phyloP scores from a whole-genome alignment of 192 early-diverging fungal genomes.

The Gigaspora rosea region DNA sequence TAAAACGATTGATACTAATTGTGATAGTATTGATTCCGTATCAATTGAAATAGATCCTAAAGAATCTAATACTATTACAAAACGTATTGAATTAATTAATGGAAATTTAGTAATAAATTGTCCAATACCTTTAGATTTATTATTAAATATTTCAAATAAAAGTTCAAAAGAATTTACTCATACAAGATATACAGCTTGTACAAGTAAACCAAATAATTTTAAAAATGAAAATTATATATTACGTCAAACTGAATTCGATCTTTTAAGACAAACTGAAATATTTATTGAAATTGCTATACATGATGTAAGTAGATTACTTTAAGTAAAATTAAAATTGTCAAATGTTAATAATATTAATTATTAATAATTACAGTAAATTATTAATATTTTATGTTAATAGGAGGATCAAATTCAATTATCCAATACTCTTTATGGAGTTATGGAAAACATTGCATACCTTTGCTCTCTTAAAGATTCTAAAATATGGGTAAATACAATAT shows the following conservation, averaged over 20 bases:
- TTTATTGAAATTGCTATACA: constrained; percentile 87
- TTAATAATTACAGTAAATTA: no score
- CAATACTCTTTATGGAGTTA: constrained; percentile 81
- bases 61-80: no score
- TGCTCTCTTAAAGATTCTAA: constrained; percentile 74
- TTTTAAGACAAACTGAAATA: constrained; percentile 65
- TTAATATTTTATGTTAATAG: not conserved
- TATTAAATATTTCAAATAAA: constrained; percentile 51
- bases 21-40: no score
- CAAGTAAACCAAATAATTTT: constrained; percentile 87
- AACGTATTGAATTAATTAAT: no score
- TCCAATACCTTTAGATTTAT: constrained; percentile 62
- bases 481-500: constrained; percentile 48
- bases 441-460: constrained; percentile 90
- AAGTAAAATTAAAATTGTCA: no score
- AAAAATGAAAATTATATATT: constrained; percentile 71
- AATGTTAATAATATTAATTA: no score
- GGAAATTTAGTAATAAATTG: constrained; percentile 68
- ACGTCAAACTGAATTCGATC: constrained; percentile 56
- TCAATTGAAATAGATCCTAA: no score
- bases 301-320: constrained; percentile 47
- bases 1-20: no score
- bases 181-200: constrained; percentile 92
- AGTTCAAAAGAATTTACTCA: constrained; percentile 84
- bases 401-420: constrained; percentile 91